Conservation (phyloP, 2,329 filamentous ascomycete species). For the Rutstroemia sp. region DNA sequence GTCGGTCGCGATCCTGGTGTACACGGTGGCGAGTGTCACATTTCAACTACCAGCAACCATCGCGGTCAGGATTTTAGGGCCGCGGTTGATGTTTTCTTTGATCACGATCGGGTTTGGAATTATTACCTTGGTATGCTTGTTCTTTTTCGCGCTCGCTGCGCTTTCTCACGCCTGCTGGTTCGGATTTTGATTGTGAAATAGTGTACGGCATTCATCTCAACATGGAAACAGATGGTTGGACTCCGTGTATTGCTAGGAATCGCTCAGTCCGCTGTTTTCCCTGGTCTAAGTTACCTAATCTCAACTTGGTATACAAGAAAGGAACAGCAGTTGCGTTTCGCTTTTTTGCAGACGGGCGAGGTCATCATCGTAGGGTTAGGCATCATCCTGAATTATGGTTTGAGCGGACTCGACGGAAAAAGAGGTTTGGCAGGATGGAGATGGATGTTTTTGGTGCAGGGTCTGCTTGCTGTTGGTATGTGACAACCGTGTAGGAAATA, state of each 20-base stretch:
- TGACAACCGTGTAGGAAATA: not conserved
- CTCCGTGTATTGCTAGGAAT: conserved; percentile 59
- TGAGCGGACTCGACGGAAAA: conserved; percentile 55
- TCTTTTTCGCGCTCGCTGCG: too few relatives aligned
- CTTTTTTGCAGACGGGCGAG: conserved; percentile 59
- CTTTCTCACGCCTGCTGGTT: too few relatives aligned
- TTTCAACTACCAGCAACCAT: conserved; percentile 65
- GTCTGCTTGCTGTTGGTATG: conserved; percentile 42
- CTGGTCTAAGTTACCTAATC: conserved; percentile 44
- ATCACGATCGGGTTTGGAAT: conserved; percentile 55
- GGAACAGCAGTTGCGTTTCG: conserved; percentile 43
- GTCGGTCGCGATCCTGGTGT: conserved; percentile 65
- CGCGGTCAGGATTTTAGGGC: conserved; percentile 56
- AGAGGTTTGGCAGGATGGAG: conserved; percentile 51
- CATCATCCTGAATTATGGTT: conserved; percentile 46
- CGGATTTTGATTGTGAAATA: not conserved
- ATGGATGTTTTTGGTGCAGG: conserved; percentile 54
- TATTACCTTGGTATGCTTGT: conserved; percentile 44
- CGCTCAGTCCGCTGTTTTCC: conserved; percentile 48
- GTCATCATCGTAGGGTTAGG: conserved; percentile 46
- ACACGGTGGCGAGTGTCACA: conserved; percentile 59
- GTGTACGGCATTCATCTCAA: conserved; percentile 59
- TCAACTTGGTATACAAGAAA: conserved; percentile 28
- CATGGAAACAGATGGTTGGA: conserved; percentile 63
- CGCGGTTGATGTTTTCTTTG: conserved; percentile 52